These are phyloP conservation scores for Physcomitrellopsis africana DNA, from an alignment of 225 moss, liverwort and hornwort species.

Conservation along the genomic window DNA sequence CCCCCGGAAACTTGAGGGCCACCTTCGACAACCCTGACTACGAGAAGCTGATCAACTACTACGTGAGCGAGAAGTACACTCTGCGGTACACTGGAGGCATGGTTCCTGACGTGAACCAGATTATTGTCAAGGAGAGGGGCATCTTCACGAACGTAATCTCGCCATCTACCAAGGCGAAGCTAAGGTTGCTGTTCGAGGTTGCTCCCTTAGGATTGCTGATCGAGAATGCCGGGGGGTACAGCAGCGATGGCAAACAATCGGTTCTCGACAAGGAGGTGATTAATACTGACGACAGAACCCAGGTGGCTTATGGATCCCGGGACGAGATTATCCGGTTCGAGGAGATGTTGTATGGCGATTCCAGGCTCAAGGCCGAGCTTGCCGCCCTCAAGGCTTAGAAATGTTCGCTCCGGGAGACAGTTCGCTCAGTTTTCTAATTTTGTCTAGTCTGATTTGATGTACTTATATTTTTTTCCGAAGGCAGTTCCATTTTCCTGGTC, in stretches of 20 bases:
- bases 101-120: constrained; percentile 94
- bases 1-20: constrained; percentile 94
- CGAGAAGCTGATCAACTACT: constrained; percentile 98
- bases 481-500: constrained; percentile 2
- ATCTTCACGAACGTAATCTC: constrained; percentile 94
- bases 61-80: constrained; percentile 96
- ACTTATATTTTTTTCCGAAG: constrained; percentile 2
- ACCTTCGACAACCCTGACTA: constrained; percentile 97
- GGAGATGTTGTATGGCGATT: too few species aligned
- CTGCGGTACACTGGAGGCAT: constrained; percentile 98
- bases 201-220: too few species aligned
- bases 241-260: too few species aligned
- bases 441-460: too few species aligned
- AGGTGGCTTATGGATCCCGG: too few species aligned
- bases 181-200: too few species aligned
- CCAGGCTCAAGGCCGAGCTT: too few species aligned
- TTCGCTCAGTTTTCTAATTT: neutral
- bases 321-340: too few species aligned
- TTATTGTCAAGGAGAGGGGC: constrained; percentile 79
- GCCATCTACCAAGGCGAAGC: constrained; percentile 91
- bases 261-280: too few species aligned
- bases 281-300: too few species aligned
- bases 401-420: neutral
- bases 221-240: too few species aligned
- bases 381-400: constrained; percentile 27